These are phyloP conservation scores for Populus trichocarpa DNA, from an alignment of 441 rosid species.

Conservation along the genomic window DNA sequence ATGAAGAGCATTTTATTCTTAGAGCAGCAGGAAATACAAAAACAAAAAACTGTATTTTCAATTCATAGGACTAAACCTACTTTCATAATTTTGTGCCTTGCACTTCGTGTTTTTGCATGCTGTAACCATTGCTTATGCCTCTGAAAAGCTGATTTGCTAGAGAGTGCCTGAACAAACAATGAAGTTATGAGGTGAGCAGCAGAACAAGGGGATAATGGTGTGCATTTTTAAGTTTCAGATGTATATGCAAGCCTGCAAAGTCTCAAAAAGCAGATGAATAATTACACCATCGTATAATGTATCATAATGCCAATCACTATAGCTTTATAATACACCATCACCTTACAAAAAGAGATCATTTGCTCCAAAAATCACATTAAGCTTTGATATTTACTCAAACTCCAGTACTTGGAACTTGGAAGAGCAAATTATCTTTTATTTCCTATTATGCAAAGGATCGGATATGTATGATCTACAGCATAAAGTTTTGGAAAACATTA, in stretches of 20 bases:
- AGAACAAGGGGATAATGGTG: neutral
- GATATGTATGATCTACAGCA: neutral
- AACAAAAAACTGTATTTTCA: neutral
- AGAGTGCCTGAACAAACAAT: slow-evolving; percentile 57
- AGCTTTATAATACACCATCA: neutral
- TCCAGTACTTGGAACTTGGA: neutral
- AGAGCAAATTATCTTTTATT: neutral
- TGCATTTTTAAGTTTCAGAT: neutral
- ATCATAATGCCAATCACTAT: neutral
- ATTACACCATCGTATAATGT: neutral
- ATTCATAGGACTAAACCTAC: slow-evolving; percentile 34
- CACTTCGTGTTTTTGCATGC: slow-evolving; percentile 95
- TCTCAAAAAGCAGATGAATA: neutral
- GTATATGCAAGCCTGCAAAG: slow-evolving; percentile 2
- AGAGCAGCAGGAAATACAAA: slow-evolving; percentile 4
- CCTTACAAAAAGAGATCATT: neutral
- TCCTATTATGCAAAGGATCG: neutral
- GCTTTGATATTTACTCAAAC: neutral
- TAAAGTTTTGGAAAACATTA: neutral
- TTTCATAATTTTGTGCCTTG: slow-evolving; percentile 97
- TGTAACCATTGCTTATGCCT: slow-evolving; percentile 95
- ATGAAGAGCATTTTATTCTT: slow-evolving; percentile 17
- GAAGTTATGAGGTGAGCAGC: slow-evolving; percentile 2
- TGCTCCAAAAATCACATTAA: neutral
- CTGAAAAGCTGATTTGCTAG: slow-evolving; percentile 92